A percentile compares a stretch with the other conserved stretches of the same genome.
Evolutionary conservation across 768 basidiomycete species (phyloP).

Genomic region (Austroboletus festivus): DNA sequence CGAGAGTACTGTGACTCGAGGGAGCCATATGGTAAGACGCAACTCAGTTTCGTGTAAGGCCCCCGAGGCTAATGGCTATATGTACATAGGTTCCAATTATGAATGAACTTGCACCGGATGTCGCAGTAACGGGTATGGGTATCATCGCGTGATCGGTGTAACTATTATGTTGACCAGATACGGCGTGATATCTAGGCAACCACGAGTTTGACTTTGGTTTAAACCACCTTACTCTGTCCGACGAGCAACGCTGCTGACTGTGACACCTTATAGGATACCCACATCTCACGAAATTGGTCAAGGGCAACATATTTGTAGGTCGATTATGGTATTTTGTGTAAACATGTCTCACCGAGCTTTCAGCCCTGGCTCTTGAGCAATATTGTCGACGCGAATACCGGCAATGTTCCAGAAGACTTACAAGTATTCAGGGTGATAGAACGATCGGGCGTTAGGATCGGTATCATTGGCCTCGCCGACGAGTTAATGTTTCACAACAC

Average conservation of each 20-base stretch:
- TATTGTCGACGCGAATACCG: constrained; percentile 68
- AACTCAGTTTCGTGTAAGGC: background rate
- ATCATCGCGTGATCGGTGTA: background rate
- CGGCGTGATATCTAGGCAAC: constrained; percentile 49
- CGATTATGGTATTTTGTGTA: background rate
- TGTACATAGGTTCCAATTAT: constrained; percentile 71
- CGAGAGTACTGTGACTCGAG: constrained; percentile 79
- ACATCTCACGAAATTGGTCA: constrained; percentile 64
- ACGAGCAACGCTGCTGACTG: background rate
- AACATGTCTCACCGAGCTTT: constrained; percentile 1
- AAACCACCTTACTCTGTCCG: constrained; percentile 5
- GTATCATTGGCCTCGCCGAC: constrained; percentile 85
- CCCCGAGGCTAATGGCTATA: constrained; percentile 1
- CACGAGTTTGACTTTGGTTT: constrained; percentile 90
- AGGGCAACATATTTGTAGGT: constrained; percentile 73
- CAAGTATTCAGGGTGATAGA: constrained; percentile 66
- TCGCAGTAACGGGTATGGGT: constrained; percentile 69
- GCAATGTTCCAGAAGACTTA: constrained; percentile 56
- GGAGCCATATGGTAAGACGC: constrained; percentile 70
- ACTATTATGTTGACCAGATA: constrained; percentile 5
- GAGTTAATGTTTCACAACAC: constrained; percentile 43
- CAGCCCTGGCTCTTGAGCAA: constrained; percentile 92
- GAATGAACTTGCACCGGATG: constrained; percentile 77
- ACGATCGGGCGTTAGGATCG: constrained; percentile 65
- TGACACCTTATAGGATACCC: constrained; percentile 46